phyloP scores from a whole-genome alignment of 192 early-diverging fungal species.

The Jimgerdemannia lactiflua region DNA sequence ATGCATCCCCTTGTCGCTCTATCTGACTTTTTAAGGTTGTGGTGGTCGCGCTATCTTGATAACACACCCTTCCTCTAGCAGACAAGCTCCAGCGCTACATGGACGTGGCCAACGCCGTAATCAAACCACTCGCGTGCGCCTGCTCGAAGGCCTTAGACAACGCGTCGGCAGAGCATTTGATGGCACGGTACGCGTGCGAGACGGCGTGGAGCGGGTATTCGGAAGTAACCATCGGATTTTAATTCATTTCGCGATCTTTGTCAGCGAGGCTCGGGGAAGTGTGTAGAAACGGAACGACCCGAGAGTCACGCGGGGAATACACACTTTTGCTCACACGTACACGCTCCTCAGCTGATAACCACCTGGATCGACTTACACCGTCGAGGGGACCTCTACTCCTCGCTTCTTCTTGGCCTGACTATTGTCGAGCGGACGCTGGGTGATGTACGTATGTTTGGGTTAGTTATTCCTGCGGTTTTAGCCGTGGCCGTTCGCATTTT shows the following conservation, averaged over 20 bases:
- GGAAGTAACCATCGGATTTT: not conserved
- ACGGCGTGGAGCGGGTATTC: not conserved
- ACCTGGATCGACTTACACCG: constrained; percentile 5
- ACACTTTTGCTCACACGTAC: not conserved
- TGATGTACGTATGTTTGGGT: constrained; percentile 8
- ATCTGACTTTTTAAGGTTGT: no score
- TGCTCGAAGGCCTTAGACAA: not conserved
- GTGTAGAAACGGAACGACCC: not conserved
- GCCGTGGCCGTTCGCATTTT: not conserved
- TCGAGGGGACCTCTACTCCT: constrained; percentile 6
- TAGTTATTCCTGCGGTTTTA: not conserved
- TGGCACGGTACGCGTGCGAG: not conserved
- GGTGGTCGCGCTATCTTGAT: not conserved
- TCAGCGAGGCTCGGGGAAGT: no score
- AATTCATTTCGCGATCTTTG: no score
- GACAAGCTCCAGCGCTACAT: not conserved
- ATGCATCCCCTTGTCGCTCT: no score
- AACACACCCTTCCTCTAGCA: not conserved
- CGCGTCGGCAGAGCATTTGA: not conserved
- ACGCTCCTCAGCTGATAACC: not conserved
- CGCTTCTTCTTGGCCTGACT: constrained; percentile 10
- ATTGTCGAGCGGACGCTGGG: constrained; percentile 11
- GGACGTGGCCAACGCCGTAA: not conserved
- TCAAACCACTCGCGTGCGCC: not conserved
- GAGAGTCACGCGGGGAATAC: not conserved